phyloP scores from a whole-genome alignment of 2,329 filamentous ascomycete genomes.

The Paraconiothyrium brasiliense region DNA sequence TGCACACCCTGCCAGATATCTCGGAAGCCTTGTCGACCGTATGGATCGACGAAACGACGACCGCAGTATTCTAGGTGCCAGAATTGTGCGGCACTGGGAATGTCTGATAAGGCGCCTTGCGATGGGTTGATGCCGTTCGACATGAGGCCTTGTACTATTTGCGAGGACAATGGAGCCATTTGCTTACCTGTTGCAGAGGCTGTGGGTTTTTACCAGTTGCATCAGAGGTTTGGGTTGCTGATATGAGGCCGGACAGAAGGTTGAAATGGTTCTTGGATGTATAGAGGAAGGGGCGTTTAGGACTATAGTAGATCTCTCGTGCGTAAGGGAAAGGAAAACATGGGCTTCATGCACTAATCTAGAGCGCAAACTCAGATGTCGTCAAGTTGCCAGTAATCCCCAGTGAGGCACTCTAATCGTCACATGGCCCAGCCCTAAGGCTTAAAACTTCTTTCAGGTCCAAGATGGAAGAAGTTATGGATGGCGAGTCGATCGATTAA shows the following conservation, averaged over 20 bases:
- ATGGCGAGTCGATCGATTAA: too few relatives aligned
- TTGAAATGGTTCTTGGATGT: not conserved
- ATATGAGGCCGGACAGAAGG: too few relatives aligned
- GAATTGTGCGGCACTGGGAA: not conserved
- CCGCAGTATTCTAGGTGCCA: not conserved
- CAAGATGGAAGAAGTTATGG: too few relatives aligned
- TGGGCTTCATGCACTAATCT: too few relatives aligned
- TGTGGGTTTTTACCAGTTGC: not conserved
- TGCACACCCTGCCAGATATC: not conserved
- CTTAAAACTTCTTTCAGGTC: too few relatives aligned
- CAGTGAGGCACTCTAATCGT: too few relatives aligned
- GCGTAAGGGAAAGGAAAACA: not conserved
- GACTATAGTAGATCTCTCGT: not conserved
- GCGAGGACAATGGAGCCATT: not conserved
- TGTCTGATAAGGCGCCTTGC: not conserved
- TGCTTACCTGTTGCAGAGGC: not conserved
- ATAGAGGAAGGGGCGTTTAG: not conserved
- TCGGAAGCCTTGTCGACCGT: not conserved
- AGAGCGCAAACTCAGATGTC: too few relatives aligned
- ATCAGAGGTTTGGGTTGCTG: not conserved
- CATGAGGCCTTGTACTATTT: not conserved
- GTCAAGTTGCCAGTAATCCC: too few relatives aligned
- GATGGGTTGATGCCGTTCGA: slow-evolving; percentile 6
- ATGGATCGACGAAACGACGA: not conserved
- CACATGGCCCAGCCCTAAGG: too few relatives aligned